Evolutionary conservation across 2,329 filamentous ascomycete genomes (phyloP).

Genomic region (Diaporthe humulicola): DNA sequence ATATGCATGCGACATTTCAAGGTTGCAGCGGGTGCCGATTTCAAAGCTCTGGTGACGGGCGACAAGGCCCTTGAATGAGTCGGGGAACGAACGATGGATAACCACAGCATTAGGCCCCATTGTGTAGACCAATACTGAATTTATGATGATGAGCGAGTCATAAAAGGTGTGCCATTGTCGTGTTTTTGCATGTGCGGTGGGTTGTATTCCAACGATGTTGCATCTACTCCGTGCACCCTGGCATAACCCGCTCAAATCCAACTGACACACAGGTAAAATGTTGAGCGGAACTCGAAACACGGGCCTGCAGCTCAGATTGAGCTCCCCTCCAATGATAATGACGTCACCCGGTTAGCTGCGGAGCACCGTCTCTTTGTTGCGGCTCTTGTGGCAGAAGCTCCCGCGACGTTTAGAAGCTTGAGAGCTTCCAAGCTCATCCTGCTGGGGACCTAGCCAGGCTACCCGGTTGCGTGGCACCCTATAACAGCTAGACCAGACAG

Average conservation of each 20-base stretch:
- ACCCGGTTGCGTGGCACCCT: not conserved
- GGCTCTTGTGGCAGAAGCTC: not conserved
- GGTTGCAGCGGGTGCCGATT: not conserved
- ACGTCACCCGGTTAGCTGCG: not conserved
- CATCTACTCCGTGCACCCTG: not conserved
- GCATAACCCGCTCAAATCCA: too few relatives aligned
- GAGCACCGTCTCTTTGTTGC: not conserved
- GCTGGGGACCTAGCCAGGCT: not conserved
- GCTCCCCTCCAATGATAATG: slow-evolving; percentile 2
- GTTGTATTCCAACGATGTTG: not conserved
- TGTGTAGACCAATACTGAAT: slow-evolving; percentile 18
- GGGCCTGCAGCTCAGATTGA: not conserved
- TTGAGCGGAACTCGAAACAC: slow-evolving; percentile 13
- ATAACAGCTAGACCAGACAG: not conserved
- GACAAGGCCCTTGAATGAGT: slow-evolving; percentile 20
- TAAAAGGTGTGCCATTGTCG: slow-evolving; percentile 12
- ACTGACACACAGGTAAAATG: not conserved
- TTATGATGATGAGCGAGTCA: slow-evolving; percentile 17
- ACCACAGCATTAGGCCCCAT: not conserved
- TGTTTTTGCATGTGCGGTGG: slow-evolving; percentile 1
- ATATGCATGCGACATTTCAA: not conserved
- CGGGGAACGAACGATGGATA: not conserved
- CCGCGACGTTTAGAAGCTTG: not conserved
- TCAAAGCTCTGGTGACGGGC: not conserved
- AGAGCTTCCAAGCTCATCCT: not conserved